A percentile compares a stretch with the other conserved stretches of the same genome.
These are phyloP conservation scores for Parastagonospora avenae DNA, from an alignment of 2,329 filamentous ascomycete species.

Conservation along the genomic window DNA sequence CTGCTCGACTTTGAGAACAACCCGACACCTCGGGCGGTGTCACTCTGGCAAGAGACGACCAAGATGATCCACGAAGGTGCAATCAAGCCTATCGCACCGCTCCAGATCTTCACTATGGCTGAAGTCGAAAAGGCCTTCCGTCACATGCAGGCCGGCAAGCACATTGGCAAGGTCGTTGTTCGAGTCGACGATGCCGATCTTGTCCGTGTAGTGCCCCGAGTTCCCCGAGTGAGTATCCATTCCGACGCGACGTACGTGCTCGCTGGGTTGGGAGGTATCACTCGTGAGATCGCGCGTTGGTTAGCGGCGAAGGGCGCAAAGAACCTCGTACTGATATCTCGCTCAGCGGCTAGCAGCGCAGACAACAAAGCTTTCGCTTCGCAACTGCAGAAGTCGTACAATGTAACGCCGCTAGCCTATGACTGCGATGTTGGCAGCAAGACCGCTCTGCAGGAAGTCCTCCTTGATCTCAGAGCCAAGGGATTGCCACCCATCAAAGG, in stretches of 20 bases:
- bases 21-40: constrained; percentile 1
- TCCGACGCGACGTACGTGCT: constrained; percentile 25
- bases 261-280: constrained; percentile 30
- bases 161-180: constrained; percentile 50
- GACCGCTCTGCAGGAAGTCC: not conserved
- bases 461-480: not conserved
- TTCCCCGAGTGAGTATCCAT: constrained; percentile 4
- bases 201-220: constrained; percentile 6
- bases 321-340: constrained; percentile 24
- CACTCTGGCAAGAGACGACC: constrained; percentile 4
- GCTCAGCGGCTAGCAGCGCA: constrained; percentile 7
- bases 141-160: constrained; percentile 38
- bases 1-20: constrained; percentile 9
- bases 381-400: too few species aligned
- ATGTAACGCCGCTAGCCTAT: too few species aligned
- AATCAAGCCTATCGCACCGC: constrained; percentile 6
- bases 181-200: constrained; percentile 22
- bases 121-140: constrained; percentile 12
- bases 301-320: constrained; percentile 23
- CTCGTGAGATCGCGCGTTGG: constrained; percentile 22
- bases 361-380: constrained; percentile 1
- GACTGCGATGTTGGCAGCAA: not conserved
- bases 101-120: constrained; percentile 7
- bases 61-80: constrained; percentile 6
- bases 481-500: constrained; percentile 31